phyloP scores from a whole-genome alignment of 352 stramenopile genomes.

The Phytophthora tentaculata region DNA sequence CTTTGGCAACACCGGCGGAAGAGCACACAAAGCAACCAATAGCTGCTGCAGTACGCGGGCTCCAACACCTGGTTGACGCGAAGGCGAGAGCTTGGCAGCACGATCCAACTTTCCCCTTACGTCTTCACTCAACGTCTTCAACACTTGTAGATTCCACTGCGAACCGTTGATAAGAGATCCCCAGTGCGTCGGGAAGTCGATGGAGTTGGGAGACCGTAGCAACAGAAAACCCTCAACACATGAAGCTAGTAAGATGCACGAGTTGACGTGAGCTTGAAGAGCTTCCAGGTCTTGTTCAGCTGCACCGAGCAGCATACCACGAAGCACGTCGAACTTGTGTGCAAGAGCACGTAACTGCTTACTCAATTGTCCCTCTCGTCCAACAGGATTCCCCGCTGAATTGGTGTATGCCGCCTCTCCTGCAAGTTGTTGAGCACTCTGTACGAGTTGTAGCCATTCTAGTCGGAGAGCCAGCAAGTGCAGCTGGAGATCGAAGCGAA shows the following conservation, averaged over 20 bases:
- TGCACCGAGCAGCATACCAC: slow-evolving; percentile 38
- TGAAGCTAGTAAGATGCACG: slow-evolving; percentile 37
- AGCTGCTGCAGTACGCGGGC: slow-evolving; percentile 49
- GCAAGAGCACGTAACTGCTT: slow-evolving; percentile 34
- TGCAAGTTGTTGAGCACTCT: slow-evolving; percentile 52
- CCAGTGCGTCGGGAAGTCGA: slow-evolving; percentile 20
- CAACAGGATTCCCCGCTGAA: slow-evolving; percentile 17
- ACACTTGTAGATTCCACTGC: slow-evolving; percentile 22
- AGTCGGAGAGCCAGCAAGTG: slow-evolving; percentile 44
- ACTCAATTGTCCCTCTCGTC: slow-evolving; percentile 34
- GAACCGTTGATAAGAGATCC: neutral
- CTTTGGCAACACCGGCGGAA: slow-evolving; percentile 38
- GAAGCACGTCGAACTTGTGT: slow-evolving; percentile 35
- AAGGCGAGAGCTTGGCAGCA: slow-evolving; percentile 29
- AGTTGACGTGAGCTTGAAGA: slow-evolving; percentile 32
- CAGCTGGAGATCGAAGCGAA: slow-evolving; percentile 54
- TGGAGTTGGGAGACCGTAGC: slow-evolving; percentile 26
- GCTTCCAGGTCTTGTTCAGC: slow-evolving; percentile 33
- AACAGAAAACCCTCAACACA: slow-evolving; percentile 47
- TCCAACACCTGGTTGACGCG: slow-evolving; percentile 29
- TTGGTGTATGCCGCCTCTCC: slow-evolving; percentile 51
- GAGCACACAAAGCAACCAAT: slow-evolving; percentile 32
- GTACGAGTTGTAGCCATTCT: slow-evolving; percentile 49
- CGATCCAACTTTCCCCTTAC: slow-evolving; percentile 32
- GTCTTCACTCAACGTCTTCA: slow-evolving; percentile 22